A percentile compares a stretch with the other conserved stretches of the same genome.
phyloP scores from a whole-genome alignment of 2,329 filamentous ascomycete genomes.

The Truncatella angustata region DNA sequence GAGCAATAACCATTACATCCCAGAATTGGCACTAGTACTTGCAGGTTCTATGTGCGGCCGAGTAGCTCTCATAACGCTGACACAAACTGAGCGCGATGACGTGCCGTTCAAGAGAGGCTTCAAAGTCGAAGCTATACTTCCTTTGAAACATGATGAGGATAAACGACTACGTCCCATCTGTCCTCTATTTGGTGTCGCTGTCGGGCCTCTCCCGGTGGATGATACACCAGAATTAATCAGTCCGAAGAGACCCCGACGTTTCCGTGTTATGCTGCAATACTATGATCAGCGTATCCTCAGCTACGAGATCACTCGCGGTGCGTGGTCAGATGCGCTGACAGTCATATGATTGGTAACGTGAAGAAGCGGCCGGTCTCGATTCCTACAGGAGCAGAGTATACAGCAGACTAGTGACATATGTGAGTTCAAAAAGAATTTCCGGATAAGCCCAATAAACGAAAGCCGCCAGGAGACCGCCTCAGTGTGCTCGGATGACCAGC shows the following conservation, averaged over 20 bases:
- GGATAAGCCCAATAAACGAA: no score
- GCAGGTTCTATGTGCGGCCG: conserved; percentile 66
- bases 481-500: no score
- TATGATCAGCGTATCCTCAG: conserved; percentile 66
- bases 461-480: no score
- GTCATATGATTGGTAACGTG: conserved; percentile 16
- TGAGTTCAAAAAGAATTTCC: no score
- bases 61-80: conserved; percentile 61
- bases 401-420: no score
- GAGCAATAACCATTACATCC: conserved; percentile 63
- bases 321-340: conserved; percentile 25
- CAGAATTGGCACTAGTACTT: conserved; percentile 68
- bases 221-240: conserved; percentile 26
- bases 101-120: conserved; percentile 41
- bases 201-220: conserved; percentile 58
- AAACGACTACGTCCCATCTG: conserved; percentile 40
- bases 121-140: conserved; percentile 53
- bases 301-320: conserved; percentile 60
- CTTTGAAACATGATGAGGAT: conserved; percentile 44
- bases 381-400: no score
- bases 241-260: conserved; percentile 25
- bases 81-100: conserved; percentile 34
- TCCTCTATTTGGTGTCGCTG: conserved; percentile 65
- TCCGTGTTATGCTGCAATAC: conserved; percentile 67
- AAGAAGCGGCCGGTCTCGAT: no score